Evolutionary conservation across 345 rosid species (phyloP).

Genomic region (Eucalyptus guilfoylei): DNA sequence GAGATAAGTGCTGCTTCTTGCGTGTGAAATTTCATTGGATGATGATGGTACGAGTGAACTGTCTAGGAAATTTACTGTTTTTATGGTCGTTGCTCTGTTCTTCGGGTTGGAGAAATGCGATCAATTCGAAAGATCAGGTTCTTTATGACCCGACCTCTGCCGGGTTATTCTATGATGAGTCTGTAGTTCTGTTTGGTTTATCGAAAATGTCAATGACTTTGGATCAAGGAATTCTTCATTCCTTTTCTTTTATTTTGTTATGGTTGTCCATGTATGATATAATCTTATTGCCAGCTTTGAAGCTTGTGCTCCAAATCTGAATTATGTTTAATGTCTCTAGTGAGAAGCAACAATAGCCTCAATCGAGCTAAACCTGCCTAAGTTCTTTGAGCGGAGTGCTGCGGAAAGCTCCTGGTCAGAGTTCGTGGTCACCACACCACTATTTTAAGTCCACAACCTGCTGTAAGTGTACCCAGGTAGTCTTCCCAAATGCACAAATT

Average conservation of each 20-base stretch:
- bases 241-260: neutral
- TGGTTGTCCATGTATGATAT: neutral
- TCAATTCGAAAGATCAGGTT: neutral
- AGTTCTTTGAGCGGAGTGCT: neutral
- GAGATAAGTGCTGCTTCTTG: neutral
- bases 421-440: neutral
- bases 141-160: neutral
- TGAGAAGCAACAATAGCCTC: neutral
- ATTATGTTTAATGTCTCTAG: neutral
- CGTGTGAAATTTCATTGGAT: neutral
- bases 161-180: neutral
- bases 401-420: neutral
- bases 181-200: neutral
- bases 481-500: neutral
- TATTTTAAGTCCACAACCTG: neutral
- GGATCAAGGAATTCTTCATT: neutral
- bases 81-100: neutral
- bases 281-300: neutral
- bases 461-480: neutral
- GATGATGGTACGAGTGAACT: neutral
- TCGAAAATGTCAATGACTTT: neutral
- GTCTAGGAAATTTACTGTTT: neutral
- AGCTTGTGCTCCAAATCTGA: neutral
- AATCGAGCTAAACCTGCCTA: neutral
- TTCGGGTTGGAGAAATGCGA: neutral